Conservation (phyloP, 805 yeast species). For the Grigorovia yakushimaensis region DNA sequence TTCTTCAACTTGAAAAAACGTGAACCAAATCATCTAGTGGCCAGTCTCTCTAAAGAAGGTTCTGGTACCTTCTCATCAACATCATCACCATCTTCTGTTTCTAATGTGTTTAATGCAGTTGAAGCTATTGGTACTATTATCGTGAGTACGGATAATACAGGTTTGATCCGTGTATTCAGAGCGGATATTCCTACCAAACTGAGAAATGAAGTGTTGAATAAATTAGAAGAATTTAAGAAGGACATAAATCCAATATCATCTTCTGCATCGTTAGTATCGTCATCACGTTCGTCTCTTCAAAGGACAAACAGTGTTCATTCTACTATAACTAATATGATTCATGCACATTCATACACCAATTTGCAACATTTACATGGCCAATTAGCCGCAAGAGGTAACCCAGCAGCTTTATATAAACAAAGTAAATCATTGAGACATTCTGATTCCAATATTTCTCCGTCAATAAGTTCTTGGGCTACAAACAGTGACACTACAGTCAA, state of each 20-base stretch:
- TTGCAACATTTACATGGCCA: background rate
- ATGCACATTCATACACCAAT: conserved; percentile 3
- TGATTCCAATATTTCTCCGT: background rate
- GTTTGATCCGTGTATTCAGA: conserved; percentile 67
- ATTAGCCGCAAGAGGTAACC: background rate
- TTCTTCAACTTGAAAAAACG: conserved; percentile 9
- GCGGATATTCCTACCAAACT: conserved; percentile 57
- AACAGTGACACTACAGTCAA: background rate
- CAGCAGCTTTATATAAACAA: background rate
- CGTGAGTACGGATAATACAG: conserved; percentile 67
- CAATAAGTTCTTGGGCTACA: background rate
- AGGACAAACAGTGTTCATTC: conserved; percentile 1
- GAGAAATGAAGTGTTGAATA: conserved; percentile 29
- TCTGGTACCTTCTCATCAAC: background rate
- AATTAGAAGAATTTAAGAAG: conserved; percentile 9
- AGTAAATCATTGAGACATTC: background rate
- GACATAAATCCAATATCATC: background rate
- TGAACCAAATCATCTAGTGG: background rate
- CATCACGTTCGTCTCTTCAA: conserved; percentile 3
- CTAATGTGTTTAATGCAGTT: conserved; percentile 16
- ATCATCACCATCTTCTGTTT: background rate
- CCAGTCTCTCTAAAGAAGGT: background rate
- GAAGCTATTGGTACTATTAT: conserved; percentile 40
- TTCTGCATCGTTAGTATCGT: background rate
- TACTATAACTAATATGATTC: background rate